Percentiles rank a stretch among this genome's conserved stretches.
Evolutionary conservation across 805 yeast species (phyloP).

Genomic region (Kodamaea laetipori): DNA sequence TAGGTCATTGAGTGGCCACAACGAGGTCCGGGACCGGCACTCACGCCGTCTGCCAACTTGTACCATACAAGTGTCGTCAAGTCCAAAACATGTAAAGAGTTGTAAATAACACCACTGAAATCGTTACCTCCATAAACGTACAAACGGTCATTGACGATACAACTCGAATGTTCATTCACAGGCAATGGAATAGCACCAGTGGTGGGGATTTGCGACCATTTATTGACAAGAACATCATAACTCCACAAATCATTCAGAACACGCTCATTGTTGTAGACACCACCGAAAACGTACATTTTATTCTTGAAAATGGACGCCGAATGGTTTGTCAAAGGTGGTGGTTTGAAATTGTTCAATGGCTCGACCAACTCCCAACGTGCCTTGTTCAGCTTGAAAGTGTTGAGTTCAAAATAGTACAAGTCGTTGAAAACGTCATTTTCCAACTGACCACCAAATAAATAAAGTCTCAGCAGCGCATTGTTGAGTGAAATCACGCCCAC

Average conservation of each 20-base stretch:
- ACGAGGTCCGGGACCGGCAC: slow-evolving; percentile 72
- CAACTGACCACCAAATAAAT: slow-evolving; percentile 93
- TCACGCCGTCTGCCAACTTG: slow-evolving; percentile 46
- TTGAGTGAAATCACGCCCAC: slow-evolving; percentile 67
- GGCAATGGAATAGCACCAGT: slow-evolving; percentile 81
- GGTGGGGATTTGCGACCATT: slow-evolving; percentile 73
- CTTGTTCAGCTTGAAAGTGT: slow-evolving; percentile 78
- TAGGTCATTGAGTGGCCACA: slow-evolving; percentile 90
- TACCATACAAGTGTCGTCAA: slow-evolving; percentile 73
- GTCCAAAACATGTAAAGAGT: slow-evolving; percentile 73
- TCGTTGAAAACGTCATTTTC: slow-evolving; percentile 84
- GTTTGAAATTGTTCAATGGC: slow-evolving; percentile 50
- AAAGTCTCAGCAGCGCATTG: slow-evolving; percentile 54
- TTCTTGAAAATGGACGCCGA: slow-evolving; percentile 80
- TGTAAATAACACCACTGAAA: slow-evolving; percentile 65
- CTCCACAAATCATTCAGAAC: slow-evolving; percentile 78
- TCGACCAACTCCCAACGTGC: slow-evolving; percentile 81
- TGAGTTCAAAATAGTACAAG: slow-evolving; percentile 80
- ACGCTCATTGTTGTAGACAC: slow-evolving; percentile 67
- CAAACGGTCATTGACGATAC: slow-evolving; percentile 74
- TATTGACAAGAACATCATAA: slow-evolving; percentile 66
- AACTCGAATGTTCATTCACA: slow-evolving; percentile 87
- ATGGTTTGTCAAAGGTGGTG: slow-evolving; percentile 90
- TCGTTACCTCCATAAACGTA: slow-evolving; percentile 91
- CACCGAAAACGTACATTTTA: slow-evolving; percentile 87